A percentile compares a stretch with the other conserved stretches of the same genome.
These are phyloP conservation scores for Scolecobasidium constrictum DNA, from an alignment of 2,329 filamentous ascomycete genomes.

Conservation along the genomic window DNA sequence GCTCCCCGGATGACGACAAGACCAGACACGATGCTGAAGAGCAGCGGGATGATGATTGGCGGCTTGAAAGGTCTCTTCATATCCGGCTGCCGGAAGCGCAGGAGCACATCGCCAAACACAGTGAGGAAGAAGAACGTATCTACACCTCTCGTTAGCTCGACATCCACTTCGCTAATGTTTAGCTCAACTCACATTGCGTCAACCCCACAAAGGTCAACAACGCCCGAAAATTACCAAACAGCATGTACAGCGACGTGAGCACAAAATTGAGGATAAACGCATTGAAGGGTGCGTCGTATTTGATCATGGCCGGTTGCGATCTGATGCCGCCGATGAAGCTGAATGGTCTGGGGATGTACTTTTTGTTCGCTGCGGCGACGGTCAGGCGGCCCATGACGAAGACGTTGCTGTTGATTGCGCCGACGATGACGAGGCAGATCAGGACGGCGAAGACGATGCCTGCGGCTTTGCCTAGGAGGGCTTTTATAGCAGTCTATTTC, in stretches of 20 bases:
- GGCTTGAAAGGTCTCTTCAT: slow-evolving; percentile 48
- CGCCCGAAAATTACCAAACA: slow-evolving; percentile 49
- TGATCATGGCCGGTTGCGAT: not conserved
- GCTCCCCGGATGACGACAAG: slow-evolving; percentile 50
- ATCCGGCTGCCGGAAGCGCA: slow-evolving; percentile 45
- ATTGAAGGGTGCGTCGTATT: slow-evolving; percentile 29
- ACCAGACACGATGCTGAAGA: slow-evolving; percentile 48
- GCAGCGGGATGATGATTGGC: slow-evolving; percentile 36
- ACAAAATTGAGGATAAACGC: slow-evolving; percentile 40
- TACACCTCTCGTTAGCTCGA: slow-evolving; percentile 22
- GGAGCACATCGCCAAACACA: slow-evolving; percentile 45
- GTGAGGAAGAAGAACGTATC: slow-evolving; percentile 54
- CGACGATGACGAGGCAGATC: slow-evolving; percentile 50
- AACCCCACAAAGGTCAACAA: slow-evolving; percentile 50
- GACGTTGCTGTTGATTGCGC: slow-evolving; percentile 51
- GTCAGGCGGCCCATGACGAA: slow-evolving; percentile 53
- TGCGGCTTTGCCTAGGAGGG: slow-evolving; percentile 41
- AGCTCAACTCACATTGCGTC: slow-evolving; percentile 30
- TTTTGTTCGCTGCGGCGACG: slow-evolving; percentile 38
- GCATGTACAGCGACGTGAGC: slow-evolving; percentile 46
- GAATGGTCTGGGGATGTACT: slow-evolving; percentile 24
- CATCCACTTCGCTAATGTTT: slow-evolving; percentile 23
- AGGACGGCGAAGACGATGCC: slow-evolving; percentile 45
- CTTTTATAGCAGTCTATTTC: slow-evolving; percentile 40
- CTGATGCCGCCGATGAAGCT: slow-evolving; percentile 16